Evolutionary conservation across 2,329 filamentous ascomycete species (phyloP).

Genomic region (Metarhizium guizhouense): DNA sequence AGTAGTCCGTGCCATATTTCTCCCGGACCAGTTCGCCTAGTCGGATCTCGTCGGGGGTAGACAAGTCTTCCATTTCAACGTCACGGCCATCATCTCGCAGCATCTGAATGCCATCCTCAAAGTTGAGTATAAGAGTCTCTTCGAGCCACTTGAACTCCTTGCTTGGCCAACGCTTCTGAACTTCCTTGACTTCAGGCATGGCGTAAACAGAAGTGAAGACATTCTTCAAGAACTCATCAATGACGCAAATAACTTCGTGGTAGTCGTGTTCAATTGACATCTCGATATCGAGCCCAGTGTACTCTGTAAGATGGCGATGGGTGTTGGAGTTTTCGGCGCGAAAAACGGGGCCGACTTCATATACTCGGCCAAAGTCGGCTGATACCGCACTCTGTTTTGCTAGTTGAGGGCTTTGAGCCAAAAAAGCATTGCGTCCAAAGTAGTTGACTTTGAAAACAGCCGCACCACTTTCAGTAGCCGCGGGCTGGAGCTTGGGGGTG

Average conservation of each 20-base stretch:
- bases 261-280: slow-evolving; percentile 89
- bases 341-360: slow-evolving; percentile 67
- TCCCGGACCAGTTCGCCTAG: slow-evolving; percentile 78
- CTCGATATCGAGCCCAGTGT: slow-evolving; percentile 85
- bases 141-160: slow-evolving; percentile 83
- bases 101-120: slow-evolving; percentile 70
- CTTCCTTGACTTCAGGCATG: slow-evolving; percentile 61
- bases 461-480: slow-evolving; percentile 83
- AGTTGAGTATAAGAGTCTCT: slow-evolving; percentile 72
- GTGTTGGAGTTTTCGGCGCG: slow-evolving; percentile 94
- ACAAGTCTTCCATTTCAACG: slow-evolving; percentile 66
- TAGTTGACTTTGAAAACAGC: slow-evolving; percentile 91
- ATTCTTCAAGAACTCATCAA: slow-evolving; percentile 74
- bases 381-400: slow-evolving; percentile 91
- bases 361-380: slow-evolving; percentile 81
- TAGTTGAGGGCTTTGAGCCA: slow-evolving; percentile 85
- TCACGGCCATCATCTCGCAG: slow-evolving; percentile 76
- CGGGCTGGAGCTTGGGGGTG: slow-evolving; percentile 83
- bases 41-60: slow-evolving; percentile 78
- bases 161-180: slow-evolving; percentile 79
- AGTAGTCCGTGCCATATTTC: slow-evolving; percentile 84
- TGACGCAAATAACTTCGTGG: slow-evolving; percentile 70
- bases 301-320: slow-evolving; percentile 88
- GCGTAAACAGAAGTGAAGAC: slow-evolving; percentile 42
- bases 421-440: slow-evolving; percentile 77